Percentiles rank a stretch among this genome's conserved stretches.
Evolutionary conservation across 768 basidiomycete species (phyloP).

Genomic region (Pilatotrama ljubarskyi): DNA sequence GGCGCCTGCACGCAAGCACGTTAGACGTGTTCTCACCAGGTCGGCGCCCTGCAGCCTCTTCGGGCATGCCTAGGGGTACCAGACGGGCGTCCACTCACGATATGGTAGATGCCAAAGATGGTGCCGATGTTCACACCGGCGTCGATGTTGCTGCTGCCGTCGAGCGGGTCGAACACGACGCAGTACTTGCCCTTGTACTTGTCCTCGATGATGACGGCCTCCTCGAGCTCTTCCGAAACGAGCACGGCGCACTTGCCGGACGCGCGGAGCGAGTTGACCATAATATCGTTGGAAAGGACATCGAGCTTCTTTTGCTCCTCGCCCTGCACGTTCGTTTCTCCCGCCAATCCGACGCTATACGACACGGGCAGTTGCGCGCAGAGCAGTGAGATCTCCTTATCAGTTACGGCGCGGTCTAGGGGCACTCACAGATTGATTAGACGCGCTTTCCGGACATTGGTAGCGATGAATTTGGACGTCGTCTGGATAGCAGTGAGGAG

Average conservation of each 20-base stretch:
- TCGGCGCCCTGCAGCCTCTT: neutral
- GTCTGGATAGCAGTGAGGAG: constrained; percentile 95
- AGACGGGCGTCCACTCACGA: constrained; percentile 54
- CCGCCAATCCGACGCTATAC: constrained; percentile 91
- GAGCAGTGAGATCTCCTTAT: constrained; percentile 2
- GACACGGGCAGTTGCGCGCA: neutral
- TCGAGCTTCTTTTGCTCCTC: constrained; percentile 99
- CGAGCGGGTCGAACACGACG: constrained; percentile 97
- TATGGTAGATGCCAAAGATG: constrained; percentile 94
- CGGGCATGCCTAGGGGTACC: neutral
- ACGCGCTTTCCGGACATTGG: constrained; percentile 95
- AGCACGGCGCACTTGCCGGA: constrained; percentile 97
- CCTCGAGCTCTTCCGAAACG: constrained; percentile 93
- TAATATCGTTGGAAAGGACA: constrained; percentile 97
- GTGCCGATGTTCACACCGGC: constrained; percentile 98
- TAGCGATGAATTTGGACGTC: constrained; percentile 96
- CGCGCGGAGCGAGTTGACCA: constrained; percentile 94
- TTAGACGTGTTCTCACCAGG: constrained; percentile 6
- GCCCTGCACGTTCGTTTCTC: constrained; percentile 95
- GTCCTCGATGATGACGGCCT: constrained; percentile 88
- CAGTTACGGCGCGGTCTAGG: neutral
- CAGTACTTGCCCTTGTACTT: constrained; percentile 85
- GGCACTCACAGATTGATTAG: constrained; percentile 89
- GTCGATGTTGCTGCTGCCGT: constrained; percentile 96
- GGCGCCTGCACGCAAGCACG: constrained; percentile 48